Evolutionary conservation across 148 eudicot genomes (phyloP).

Genomic region (Chenopodium berlandieri): DNA sequence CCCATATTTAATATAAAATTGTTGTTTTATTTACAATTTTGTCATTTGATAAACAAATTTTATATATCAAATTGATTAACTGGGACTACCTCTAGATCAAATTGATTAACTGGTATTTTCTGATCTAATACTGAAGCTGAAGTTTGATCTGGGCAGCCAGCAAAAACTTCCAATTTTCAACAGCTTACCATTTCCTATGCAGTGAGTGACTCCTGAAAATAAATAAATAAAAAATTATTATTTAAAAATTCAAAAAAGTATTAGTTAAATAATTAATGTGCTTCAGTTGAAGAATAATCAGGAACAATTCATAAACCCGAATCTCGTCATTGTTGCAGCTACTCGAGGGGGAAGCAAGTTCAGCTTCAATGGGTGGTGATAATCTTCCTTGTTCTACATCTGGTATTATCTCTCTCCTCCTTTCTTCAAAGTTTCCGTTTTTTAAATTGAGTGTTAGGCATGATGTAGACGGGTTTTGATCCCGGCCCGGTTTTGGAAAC

Average conservation of each 20-base stretch:
- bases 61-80: no score
- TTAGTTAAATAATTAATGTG: neutral
- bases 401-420: constrained; percentile 11
- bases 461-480: no score
- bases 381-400: constrained; percentile 25
- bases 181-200: constrained; percentile 11
- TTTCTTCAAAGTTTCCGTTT: neutral
- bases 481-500: no score
- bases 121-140: neutral
- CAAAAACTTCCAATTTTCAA: neutral
- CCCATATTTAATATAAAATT: no score
- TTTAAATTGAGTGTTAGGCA: no score
- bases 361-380: constrained; percentile 32
- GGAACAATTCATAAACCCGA: neutral
- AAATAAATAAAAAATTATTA: neutral
- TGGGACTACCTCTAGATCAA: no score
- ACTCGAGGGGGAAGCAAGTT: neutral
- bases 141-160: neutral
- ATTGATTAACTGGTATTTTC: neutral
- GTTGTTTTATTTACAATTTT: no score
- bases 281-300: neutral
- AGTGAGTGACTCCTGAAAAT: neutral
- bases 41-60: no score
- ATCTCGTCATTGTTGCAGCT: no score
- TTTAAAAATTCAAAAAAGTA: neutral